These are phyloP conservation scores for Pichia ethanolica DNA, from an alignment of 805 yeast genomes.

Conservation along the genomic window DNA sequence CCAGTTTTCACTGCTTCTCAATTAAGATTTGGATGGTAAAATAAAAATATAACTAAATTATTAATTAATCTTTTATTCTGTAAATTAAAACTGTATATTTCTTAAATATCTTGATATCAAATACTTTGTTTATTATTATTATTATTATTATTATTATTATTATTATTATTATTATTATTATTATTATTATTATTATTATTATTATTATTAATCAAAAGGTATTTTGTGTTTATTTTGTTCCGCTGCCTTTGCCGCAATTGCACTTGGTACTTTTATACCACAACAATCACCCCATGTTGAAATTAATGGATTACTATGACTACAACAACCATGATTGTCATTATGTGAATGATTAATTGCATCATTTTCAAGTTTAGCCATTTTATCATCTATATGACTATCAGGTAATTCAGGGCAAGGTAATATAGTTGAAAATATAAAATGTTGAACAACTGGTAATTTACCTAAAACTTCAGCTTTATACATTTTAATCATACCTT, in stretches of 20 bases:
- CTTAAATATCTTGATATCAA: too few relatives aligned
- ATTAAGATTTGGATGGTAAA: slow-evolving; percentile 87
- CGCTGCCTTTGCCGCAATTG: slow-evolving; percentile 77
- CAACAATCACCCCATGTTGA: slow-evolving; percentile 95
- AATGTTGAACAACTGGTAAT: slow-evolving; percentile 91
- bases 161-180: slow-evolving; percentile 17
- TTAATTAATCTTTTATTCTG: not conserved
- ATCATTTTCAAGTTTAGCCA: slow-evolving; percentile 1
- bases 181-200: slow-evolving; percentile 22
- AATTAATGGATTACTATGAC: slow-evolving; percentile 27
- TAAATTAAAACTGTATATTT: not conserved
- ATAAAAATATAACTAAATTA: too few relatives aligned
- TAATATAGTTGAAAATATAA: slow-evolving; percentile 68
- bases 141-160: slow-evolving; percentile 17
- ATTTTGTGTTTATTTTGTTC: slow-evolving; percentile 35
- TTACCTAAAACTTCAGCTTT: slow-evolving; percentile 86
- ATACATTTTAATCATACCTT: slow-evolving; percentile 95
- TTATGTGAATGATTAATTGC: slow-evolving; percentile 7
- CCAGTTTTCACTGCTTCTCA: slow-evolving; percentile 96
- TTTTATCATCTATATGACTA: slow-evolving; percentile 21
- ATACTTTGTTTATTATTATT: too few relatives aligned
- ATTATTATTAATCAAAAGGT: slow-evolving; percentile 52
- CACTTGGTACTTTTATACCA: slow-evolving; percentile 94
- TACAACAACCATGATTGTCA: slow-evolving; percentile 16
- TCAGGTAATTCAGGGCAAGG: slow-evolving; percentile 66